Conservation (phyloP, 2,329 filamentous ascomycete species). For the Trichoderma sp. region DNA sequence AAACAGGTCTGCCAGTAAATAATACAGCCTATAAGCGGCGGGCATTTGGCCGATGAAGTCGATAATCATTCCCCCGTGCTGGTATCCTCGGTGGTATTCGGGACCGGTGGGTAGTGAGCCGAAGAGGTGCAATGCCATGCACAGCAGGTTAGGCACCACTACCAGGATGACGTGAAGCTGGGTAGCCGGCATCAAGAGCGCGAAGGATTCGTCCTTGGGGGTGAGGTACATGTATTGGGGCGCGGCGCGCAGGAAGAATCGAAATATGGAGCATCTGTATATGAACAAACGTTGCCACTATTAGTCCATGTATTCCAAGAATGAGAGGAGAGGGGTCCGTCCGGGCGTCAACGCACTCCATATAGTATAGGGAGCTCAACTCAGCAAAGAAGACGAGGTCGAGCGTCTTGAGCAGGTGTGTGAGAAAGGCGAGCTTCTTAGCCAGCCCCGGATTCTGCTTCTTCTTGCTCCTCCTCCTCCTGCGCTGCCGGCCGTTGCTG, state of each 20-base stretch:
- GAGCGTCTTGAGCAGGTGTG: constrained; percentile 61
- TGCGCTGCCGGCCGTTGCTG: constrained; percentile 38
- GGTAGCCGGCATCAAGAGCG: constrained; percentile 58
- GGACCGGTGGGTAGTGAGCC: constrained; percentile 58
- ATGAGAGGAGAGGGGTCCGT: background rate
- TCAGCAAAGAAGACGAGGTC: constrained; percentile 67
- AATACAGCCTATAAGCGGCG: constrained; percentile 57
- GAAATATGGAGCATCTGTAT: constrained; percentile 64
- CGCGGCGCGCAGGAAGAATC: constrained; percentile 60
- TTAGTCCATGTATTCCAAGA: background rate
- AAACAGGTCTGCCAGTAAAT: constrained; percentile 58
- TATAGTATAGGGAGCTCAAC: constrained; percentile 67
- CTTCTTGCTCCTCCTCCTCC: constrained; percentile 44
- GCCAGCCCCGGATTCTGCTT: constrained; percentile 48
- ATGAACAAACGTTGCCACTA: background rate
- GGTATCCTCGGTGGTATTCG: constrained; percentile 64
- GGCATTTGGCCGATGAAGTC: constrained; percentile 70
- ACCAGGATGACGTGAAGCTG: constrained; percentile 61
- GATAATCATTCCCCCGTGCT: constrained; percentile 67
- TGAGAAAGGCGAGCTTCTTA: constrained; percentile 64
- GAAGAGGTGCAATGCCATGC: constrained; percentile 62
- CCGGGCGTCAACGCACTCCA: constrained; percentile 55
- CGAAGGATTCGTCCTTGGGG: constrained; percentile 60
- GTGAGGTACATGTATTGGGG: constrained; percentile 66
- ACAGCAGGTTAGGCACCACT: constrained; percentile 60